phyloP scores from a whole-genome alignment of 176 grass and related monocot genomes.

The Carex scoparia region DNA sequence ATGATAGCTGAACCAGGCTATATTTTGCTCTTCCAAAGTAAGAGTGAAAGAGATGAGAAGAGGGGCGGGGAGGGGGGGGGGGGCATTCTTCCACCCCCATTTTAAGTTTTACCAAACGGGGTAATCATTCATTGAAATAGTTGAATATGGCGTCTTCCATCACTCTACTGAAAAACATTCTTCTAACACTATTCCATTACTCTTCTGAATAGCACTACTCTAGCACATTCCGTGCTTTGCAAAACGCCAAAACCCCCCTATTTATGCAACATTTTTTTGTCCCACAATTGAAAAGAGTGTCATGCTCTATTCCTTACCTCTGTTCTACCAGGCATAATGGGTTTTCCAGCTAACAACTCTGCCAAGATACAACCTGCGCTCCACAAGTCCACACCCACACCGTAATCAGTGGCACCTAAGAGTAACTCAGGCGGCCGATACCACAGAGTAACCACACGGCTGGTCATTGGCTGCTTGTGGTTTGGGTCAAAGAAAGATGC shows the following conservation, averaged over 20 bases:
- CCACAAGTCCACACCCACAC: conserved; percentile 72
- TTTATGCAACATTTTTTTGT: conserved; percentile 9
- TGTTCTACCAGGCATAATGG: conserved; percentile 84
- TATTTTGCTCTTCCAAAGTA: not conserved
- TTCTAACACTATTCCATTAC: not conserved
- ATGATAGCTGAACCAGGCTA: not conserved
- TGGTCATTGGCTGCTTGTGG: conserved; percentile 71
- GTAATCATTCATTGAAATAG: not conserved
- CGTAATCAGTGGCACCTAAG: conserved; percentile 63
- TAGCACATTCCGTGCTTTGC: not conserved
- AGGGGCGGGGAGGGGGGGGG: not conserved
- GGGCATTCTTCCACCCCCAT: not conserved
- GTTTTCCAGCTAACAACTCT: conserved; percentile 68
- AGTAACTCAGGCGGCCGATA: conserved; percentile 75
- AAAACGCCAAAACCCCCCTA: not conserved
- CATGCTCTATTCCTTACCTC: conserved; percentile 43
- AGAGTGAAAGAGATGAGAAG: not conserved
- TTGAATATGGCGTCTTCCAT: not conserved
- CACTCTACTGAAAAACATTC: conserved; percentile 3
- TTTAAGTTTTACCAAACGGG: not conserved
- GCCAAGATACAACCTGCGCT: conserved; percentile 77
- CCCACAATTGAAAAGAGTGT: not conserved
- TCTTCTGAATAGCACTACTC: conserved; percentile 10
- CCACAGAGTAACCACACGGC: conserved; percentile 81
- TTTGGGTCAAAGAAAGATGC: conserved; percentile 55